phyloP scores from a whole-genome alignment of 768 basidiomycete genomes.

The Kwoniella newhampshirensis region DNA sequence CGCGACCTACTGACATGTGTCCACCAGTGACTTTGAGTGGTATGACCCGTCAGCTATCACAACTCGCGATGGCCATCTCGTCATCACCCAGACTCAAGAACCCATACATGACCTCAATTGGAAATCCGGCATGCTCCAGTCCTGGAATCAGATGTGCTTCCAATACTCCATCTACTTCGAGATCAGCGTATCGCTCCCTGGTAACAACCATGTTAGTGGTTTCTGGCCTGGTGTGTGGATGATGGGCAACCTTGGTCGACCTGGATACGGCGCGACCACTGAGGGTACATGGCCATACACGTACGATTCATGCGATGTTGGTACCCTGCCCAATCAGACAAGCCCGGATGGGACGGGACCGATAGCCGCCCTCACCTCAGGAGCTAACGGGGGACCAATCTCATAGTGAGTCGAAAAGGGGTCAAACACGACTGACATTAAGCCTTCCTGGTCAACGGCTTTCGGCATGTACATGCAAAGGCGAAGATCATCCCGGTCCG shows the following conservation, averaged over 20 bases:
- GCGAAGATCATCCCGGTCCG: constrained; percentile 84
- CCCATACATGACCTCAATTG: constrained; percentile 78
- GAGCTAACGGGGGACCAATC: constrained; percentile 29
- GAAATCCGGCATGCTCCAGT: constrained; percentile 61
- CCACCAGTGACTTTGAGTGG: constrained; percentile 65
- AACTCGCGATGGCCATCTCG: constrained; percentile 73
- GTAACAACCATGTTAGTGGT: constrained; percentile 43
- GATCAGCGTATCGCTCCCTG: constrained; percentile 49
- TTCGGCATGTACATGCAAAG: constrained; percentile 82
- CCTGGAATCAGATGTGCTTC: constrained; percentile 95
- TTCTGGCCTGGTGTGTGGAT: constrained; percentile 89
- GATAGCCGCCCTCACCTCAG: constrained; percentile 28
- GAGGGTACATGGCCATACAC: constrained; percentile 85
- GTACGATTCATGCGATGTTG: constrained; percentile 79
- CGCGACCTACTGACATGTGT: constrained; percentile 11
- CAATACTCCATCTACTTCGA: constrained; percentile 83
- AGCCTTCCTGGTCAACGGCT: constrained; percentile 79
- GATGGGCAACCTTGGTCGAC: constrained; percentile 77
- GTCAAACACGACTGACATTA: not conserved
- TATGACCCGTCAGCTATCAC: constrained; percentile 59
- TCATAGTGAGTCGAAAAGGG: constrained; percentile 36
- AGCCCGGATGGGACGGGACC: constrained; percentile 36
- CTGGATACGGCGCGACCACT: constrained; percentile 85
- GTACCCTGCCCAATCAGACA: constrained; percentile 62
- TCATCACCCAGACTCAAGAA: constrained; percentile 73